phyloP scores from a whole-genome alignment of 176 grass and related monocot species.

The Otatea glauca region DNA sequence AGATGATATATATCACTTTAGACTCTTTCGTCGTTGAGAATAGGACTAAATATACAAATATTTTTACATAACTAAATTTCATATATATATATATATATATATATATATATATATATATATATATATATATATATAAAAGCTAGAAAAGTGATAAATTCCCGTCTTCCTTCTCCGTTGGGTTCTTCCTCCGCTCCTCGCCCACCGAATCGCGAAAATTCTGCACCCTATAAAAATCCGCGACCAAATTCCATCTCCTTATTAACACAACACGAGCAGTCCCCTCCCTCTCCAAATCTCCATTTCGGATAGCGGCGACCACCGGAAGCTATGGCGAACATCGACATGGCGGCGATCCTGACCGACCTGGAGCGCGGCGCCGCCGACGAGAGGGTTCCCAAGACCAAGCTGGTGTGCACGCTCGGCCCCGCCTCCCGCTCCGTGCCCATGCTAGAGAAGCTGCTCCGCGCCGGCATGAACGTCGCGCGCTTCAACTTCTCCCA shows the following conservation, averaged over 20 bases:
- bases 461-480: slow-evolving; percentile 92
- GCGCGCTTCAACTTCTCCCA: slow-evolving; percentile 98
- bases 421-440: slow-evolving; percentile 86
- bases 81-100: no score
- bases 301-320: not conserved
- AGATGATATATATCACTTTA: no score
- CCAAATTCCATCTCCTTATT: not conserved
- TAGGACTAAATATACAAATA: no score
- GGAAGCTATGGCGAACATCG: slow-evolving; percentile 69
- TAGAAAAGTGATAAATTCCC: no score
- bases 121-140: no score
- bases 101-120: no score
- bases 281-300: not conserved
- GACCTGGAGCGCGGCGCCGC: slow-evolving; percentile 42
- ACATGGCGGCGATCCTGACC: slow-evolving; percentile 70
- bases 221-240: slow-evolving; percentile 22
- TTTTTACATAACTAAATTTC: no score
- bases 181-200: slow-evolving; percentile 20
- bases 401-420: slow-evolving; percentile 96
- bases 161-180: not conserved
- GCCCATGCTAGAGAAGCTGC: slow-evolving; percentile 90
- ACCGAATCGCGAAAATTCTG: slow-evolving; percentile 42
- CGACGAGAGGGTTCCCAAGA: slow-evolving; percentile 59
- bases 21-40: no score
- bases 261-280: not conserved